phyloP scores from a whole-genome alignment of 768 basidiomycete species.

The Mycena leptocephala region DNA sequence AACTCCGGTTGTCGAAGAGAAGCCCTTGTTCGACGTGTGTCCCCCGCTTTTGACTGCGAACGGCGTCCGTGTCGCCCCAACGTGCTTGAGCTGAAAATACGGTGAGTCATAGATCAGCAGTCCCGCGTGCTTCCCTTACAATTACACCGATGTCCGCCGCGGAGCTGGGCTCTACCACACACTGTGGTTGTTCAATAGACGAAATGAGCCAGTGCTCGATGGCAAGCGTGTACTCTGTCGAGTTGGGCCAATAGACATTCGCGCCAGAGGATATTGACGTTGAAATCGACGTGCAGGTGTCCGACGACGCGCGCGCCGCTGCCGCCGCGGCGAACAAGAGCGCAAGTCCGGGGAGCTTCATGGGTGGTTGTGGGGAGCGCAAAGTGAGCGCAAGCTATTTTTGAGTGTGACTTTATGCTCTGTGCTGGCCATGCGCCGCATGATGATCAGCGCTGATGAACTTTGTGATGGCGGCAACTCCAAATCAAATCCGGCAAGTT shows the following conservation, averaged over 20 bases:
- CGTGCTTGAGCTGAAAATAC: constrained; percentile 27
- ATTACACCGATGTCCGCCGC: constrained; percentile 4
- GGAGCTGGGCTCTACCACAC: constrained; percentile 20
- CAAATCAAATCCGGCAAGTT: too few relatives aligned
- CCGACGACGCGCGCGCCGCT: background rate
- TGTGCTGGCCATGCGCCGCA: too few relatives aligned
- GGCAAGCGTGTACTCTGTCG: constrained; percentile 26
- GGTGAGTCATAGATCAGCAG: too few relatives aligned
- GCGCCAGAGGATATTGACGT: constrained; percentile 13
- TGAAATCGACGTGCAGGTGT: constrained; percentile 9
- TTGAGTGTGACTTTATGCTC: too few relatives aligned
- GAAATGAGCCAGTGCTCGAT: constrained; percentile 28
- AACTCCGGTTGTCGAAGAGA: constrained; percentile 40
- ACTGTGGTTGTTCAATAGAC: constrained; percentile 19
- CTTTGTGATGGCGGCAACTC: too few relatives aligned
- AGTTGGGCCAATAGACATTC: constrained; percentile 26
- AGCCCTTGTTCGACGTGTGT: constrained; percentile 25
- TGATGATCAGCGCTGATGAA: too few relatives aligned
- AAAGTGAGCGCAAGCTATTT: too few relatives aligned
- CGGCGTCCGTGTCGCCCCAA: constrained; percentile 19
- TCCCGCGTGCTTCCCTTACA: too few relatives aligned
- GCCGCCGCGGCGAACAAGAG: constrained; percentile 9
- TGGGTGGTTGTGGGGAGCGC: too few relatives aligned
- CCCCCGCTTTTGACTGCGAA: constrained; percentile 33
- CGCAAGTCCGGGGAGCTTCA: background rate